Base-by-base conservation (phyloP, 1,139 yeast species). In the Scheffersomyces titani region DNA sequence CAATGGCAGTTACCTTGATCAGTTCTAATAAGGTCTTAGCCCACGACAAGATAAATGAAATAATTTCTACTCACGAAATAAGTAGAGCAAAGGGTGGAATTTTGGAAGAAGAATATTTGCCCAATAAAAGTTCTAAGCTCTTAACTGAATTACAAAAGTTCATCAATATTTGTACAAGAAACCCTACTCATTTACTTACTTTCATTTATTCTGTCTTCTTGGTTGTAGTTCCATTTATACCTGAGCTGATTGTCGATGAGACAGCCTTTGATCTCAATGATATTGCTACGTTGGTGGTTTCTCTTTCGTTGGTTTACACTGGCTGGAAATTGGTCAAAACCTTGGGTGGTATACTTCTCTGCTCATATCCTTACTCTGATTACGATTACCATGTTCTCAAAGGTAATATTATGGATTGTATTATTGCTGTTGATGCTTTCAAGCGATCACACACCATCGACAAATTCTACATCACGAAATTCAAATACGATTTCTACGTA, bases 161-260 rank as follows among this genome's bases (percentile, higher is more conserved):
- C 46, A 60, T 56, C 9, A 54, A 57, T 19, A 54, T 61, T 2
- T 62, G 63, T 65, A 51, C 81, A 52, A 81, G 79, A 56, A 85
- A 83, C 63, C 92, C 93, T 1, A 85, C 91, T 0, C 87, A 87
- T 63, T 67, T 85, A 47, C 75, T 89, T 54, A 89, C 96, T 0
- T 68, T 89, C 40, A 63, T 82, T 1, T 88, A 87, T 64, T 76
- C 91, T 0, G 40, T 64, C 2, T 79, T 72, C 54, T 66, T 80
- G 19, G 64, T 73, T 53, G 51, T 70, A 0, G 64, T 71, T 7
- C 83, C 84, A 1, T 46, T 74, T 65, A 53, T 78, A 1, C 78
- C 81, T 1, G 65, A 63, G 16, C 59, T 66, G 36, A 56, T 69
- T 65, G 70, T 65, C 62, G 60, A 74, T n/a, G 67, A 65, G 53